Conservation (phyloP, 2,329 filamentous ascomycete species). For the Pseudocercospora macadamiae region DNA sequence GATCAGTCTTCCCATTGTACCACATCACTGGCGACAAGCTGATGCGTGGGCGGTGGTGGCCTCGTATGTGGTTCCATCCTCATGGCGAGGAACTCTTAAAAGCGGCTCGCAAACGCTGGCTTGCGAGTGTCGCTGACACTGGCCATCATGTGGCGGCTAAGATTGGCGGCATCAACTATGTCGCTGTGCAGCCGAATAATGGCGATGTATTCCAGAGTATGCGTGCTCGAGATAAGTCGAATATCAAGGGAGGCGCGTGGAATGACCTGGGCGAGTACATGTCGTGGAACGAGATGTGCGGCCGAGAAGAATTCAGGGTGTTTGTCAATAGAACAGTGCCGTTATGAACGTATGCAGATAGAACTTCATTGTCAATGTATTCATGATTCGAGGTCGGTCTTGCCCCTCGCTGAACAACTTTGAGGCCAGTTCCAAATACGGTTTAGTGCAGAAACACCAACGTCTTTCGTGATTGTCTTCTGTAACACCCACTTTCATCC, state of each 20-base stretch:
- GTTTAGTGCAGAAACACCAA: too few relatives aligned
- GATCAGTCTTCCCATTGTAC: conserved; percentile 18
- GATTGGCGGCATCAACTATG: conserved; percentile 1
- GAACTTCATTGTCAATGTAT: too few relatives aligned
- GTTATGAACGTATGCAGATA: too few relatives aligned
- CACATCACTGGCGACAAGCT: conserved; percentile 19
- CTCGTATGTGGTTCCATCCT: conserved; percentile 15
- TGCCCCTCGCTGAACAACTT: too few relatives aligned
- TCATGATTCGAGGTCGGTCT: too few relatives aligned
- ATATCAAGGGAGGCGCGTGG: conserved; percentile 15
- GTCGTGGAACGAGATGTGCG: conserved; percentile 17
- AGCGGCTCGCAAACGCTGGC: not conserved
- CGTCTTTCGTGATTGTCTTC: too few relatives aligned
- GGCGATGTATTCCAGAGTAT: conserved; percentile 12
- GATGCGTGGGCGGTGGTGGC: conserved; percentile 13
- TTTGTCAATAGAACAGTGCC: conserved; percentile 6
- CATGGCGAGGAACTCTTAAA: conserved; percentile 7
- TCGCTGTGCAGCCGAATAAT: conserved; percentile 4
- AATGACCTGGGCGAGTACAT: conserved; percentile 18
- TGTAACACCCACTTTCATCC: too few relatives aligned
- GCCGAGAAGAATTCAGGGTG: conserved; percentile 6
- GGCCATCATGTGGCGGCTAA: not conserved
- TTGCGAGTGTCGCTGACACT: not conserved
- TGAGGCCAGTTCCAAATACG: too few relatives aligned
- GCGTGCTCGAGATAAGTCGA: conserved; percentile 3